These are phyloP conservation scores for Metroxylon sagu DNA, from an alignment of 176 grass and related monocot species.

Conservation along the genomic window DNA sequence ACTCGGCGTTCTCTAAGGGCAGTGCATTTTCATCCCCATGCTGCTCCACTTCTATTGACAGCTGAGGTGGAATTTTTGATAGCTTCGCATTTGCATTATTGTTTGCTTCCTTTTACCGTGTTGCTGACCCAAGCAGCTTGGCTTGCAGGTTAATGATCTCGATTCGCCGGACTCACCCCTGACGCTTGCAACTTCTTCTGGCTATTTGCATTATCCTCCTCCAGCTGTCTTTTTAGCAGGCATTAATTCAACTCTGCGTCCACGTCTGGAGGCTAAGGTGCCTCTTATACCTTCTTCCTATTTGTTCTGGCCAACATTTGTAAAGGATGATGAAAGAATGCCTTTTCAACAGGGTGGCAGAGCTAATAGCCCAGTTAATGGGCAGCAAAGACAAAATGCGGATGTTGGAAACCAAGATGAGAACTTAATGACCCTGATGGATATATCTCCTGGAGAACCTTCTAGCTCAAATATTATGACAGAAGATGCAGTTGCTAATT, in stretches of 20 bases:
- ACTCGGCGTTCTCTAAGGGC: slow-evolving; percentile 95
- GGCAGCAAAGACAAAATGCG: slow-evolving; percentile 31
- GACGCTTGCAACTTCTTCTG: slow-evolving; percentile 80
- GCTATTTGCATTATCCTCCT: slow-evolving; percentile 72
- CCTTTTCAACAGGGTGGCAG: slow-evolving; percentile 33
- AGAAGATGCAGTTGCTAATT: slow-evolving; percentile 11
- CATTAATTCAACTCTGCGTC: slow-evolving; percentile 36
- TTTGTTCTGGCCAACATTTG: slow-evolving; percentile 42
- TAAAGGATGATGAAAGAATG: slow-evolving; percentile 38
- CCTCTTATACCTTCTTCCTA: slow-evolving; percentile 16
- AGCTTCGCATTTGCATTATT: slow-evolving; percentile 22
- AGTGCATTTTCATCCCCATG: slow-evolving; percentile 98
- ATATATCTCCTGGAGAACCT: slow-evolving; percentile 64
- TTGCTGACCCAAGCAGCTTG: neutral
- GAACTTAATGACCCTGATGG: slow-evolving; percentile 49
- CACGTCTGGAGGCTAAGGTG: slow-evolving; percentile 37
- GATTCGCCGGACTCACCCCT: slow-evolving; percentile 70
- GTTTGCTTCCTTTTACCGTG: too few species aligned
- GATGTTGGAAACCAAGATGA: slow-evolving; percentile 39
- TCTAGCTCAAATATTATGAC: slow-evolving; percentile 27
- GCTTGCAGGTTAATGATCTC: slow-evolving; percentile 88
- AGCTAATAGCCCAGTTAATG: slow-evolving; percentile 26
- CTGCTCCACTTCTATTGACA: slow-evolving; percentile 83
- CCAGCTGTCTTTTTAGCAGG: slow-evolving; percentile 68
- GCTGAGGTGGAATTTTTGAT: slow-evolving; percentile 60